These are phyloP conservation scores for Thermochaetoides thermophila DNA, from an alignment of 495 filamentous ascomycete genomes.

Conservation along the genomic window DNA sequence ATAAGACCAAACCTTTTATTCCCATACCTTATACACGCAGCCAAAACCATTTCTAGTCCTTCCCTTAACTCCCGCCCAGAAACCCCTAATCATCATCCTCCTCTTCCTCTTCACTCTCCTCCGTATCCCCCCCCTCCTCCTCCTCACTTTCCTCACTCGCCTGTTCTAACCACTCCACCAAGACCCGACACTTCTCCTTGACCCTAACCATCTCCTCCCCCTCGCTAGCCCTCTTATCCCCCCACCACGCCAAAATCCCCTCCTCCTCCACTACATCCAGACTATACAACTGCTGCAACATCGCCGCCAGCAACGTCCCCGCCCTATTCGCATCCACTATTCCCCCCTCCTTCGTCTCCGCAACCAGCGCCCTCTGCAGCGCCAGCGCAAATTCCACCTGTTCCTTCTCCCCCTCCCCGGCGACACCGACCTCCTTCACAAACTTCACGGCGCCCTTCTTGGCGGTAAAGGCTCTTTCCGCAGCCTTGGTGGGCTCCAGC, in stretches of 20 bases:
- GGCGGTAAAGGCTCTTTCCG: constrained; percentile 38
- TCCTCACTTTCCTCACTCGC: constrained; percentile 66
- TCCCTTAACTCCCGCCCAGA: too few relatives aligned
- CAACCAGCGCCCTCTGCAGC: constrained; percentile 63
- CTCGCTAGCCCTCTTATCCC: constrained; percentile 45
- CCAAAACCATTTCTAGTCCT: too few relatives aligned
- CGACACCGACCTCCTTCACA: constrained; percentile 36
- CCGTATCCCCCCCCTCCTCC: constrained; percentile 53
- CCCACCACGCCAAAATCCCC: constrained; percentile 81
- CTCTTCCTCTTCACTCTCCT: constrained; percentile 9
- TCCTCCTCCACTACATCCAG: constrained; percentile 81
- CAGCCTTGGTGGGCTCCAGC: constrained; percentile 47
- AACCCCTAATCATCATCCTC: not conserved
- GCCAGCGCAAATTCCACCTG: constrained; percentile 76
- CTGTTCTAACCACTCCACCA: constrained; percentile 77
- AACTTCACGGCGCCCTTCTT: constrained; percentile 35
- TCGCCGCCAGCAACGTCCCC: constrained; percentile 55
- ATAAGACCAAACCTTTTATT: too few relatives aligned
- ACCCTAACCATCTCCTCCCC: constrained; percentile 54
- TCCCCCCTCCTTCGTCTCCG: constrained; percentile 22
- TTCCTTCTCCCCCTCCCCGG: constrained; percentile 30
- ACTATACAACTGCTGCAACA: constrained; percentile 68
- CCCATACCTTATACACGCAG: too few relatives aligned
- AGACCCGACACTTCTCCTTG: constrained; percentile 53
- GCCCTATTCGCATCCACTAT: constrained; percentile 31